A percentile compares a stretch with the other conserved stretches of the same genome.
Conservation (phyloP, 2,329 filamentous ascomycete genomes). For the Nothopassalora personata region DNA sequence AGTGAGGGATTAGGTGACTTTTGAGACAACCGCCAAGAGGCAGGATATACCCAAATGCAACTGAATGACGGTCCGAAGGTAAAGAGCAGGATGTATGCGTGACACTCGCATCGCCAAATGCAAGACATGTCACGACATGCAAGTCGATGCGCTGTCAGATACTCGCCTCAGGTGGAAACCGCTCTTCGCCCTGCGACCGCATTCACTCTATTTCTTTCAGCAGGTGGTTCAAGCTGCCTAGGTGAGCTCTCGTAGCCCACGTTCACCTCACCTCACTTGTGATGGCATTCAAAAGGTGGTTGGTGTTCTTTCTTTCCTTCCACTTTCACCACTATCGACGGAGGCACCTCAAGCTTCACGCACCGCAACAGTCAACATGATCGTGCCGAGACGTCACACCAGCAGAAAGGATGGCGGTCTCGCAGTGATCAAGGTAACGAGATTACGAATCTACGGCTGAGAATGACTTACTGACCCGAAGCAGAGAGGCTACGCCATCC, state of each 20-base stretch:
- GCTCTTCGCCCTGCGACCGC: background rate
- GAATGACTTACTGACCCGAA: background rate
- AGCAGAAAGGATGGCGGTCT: background rate
- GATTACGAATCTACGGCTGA: background rate
- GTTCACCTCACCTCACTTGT: background rate
- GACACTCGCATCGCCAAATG: background rate
- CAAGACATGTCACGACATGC: background rate
- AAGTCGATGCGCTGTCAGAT: background rate
- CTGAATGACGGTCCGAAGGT: background rate
- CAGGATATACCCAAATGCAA: background rate
- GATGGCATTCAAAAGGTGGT: background rate
- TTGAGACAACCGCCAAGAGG: background rate
- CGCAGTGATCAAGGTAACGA: background rate
- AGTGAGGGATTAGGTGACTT: conserved; percentile 15
- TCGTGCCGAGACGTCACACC: background rate
- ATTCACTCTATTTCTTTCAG: background rate
- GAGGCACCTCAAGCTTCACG: background rate
- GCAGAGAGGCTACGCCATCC: background rate
- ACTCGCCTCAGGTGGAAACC: background rate
- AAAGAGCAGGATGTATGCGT: background rate
- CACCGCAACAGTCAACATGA: background rate
- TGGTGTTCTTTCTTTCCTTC: background rate
- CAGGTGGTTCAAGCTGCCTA: background rate
- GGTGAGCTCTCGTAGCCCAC: background rate
- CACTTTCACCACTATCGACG: background rate